Base-by-base conservation (phyloP, 192 early-diverging fungal genomes). In the Backusella liffmaniae region DNA sequence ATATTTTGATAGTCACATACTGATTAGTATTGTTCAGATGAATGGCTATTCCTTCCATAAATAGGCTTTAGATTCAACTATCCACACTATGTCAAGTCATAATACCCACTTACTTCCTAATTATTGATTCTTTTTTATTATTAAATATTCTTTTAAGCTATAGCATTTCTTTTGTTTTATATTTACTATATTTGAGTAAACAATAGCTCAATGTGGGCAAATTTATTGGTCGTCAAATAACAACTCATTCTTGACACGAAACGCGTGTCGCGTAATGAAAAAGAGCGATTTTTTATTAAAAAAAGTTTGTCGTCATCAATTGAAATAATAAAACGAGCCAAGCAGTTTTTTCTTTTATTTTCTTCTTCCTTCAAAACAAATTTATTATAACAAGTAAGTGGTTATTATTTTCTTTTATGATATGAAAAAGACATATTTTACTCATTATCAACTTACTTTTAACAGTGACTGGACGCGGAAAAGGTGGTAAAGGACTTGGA, bases 401-500 rank as follows among this genome's bases (percentile, higher is more conserved):
- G 21, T 56, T 56, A 26, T 29, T 69, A 4, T n/a, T n/a, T 37
- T 21, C n/a, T 69, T 36, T 39, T 18, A 69, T 34, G 35, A 2
- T 18, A 62, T 44, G 15, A 74, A 35, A 72, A 12, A 49, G 23
- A 26, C 34, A 49, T 5, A 18, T 6, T 49, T n/a, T 49, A 21
- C n/a, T 49, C 2, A 49, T 26, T 26, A 59, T 59, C 21, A 4
- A 7, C 8, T 59, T 26, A 3, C 1, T 26, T 59, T 21, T 59
- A 80, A 90, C 30, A 82, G 95, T 98, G 96, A 91, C 96, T 89
- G 96, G 96, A 82, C 93, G 96, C 85, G 96, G 96, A 86, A 98
- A 97, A 89, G 97, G 96, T 82, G 96, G 96, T 88, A 98, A 98
- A 89, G 95, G 95, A 83, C 89, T 97, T 73, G 96, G 96, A 91